These are phyloP conservation scores for Petasospora rhodanensis DNA, from an alignment of 1,139 yeast genomes.

Conservation along the genomic window DNA sequence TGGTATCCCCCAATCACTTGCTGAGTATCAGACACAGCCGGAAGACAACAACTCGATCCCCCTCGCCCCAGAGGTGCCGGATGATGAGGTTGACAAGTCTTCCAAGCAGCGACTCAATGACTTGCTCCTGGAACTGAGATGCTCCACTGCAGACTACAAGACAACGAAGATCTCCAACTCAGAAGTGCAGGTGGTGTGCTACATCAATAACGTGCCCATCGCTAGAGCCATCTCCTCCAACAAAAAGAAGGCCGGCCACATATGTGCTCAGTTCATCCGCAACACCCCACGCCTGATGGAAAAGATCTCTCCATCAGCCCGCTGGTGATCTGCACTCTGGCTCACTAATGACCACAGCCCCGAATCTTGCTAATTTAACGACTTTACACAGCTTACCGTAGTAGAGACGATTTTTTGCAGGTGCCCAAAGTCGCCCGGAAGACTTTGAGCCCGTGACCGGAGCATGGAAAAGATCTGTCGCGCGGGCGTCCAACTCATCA, in stretches of 20 bases:
- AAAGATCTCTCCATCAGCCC: too few species aligned
- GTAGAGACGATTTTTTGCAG: too few species aligned
- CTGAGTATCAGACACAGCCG: too few species aligned
- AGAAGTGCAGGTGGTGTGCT: constrained; percentile 17
- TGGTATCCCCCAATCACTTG: too few species aligned
- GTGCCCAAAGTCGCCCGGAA: too few species aligned
- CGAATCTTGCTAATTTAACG: too few species aligned
- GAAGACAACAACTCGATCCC: neutral
- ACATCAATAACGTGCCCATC: constrained; percentile 9
- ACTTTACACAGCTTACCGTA: too few species aligned
- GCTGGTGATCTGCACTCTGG: too few species aligned
- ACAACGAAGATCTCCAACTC: constrained; percentile 14
- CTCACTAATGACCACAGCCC: too few species aligned
- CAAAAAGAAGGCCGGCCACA: constrained; percentile 20
- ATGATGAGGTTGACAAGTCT: constrained; percentile 8
- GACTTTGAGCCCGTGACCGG: too few species aligned
- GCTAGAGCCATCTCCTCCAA: constrained; percentile 15
- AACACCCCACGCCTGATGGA: constrained; percentile 2
- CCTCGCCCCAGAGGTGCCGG: neutral
- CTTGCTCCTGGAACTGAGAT: constrained; percentile 6
- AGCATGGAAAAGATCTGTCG: too few species aligned
- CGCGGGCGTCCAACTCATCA: too few species aligned
- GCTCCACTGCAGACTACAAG: constrained; percentile 14
- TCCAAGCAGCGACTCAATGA: constrained; percentile 15
- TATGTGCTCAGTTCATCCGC: constrained; percentile 15